Percentiles rank a stretch among this genome's conserved stretches.
Conservation (phyloP, 192 early-diverging fungal species). For the Coemansia javaensis region DNA sequence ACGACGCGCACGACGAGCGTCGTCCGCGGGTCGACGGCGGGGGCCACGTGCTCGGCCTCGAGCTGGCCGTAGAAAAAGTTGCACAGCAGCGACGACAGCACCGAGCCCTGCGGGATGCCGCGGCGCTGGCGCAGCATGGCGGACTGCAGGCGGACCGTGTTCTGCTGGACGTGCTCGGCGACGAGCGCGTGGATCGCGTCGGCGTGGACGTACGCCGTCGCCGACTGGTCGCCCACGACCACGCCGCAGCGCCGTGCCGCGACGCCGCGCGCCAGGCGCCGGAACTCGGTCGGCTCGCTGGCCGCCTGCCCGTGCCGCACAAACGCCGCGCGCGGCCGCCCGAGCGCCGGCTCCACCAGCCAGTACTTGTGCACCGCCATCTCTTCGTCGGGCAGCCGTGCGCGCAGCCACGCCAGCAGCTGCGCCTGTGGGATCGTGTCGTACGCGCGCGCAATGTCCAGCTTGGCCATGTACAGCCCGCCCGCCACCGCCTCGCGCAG, state of each 20-base stretch:
- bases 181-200: conserved; percentile 50
- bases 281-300: conserved; percentile 48
- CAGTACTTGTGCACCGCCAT: conserved; percentile 68
- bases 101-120: conserved; percentile 91
- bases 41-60: conserved; percentile 55
- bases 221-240: conserved; percentile 70
- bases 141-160: conserved; percentile 60
- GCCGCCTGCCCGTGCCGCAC: conserved; percentile 16
- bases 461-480: conserved; percentile 69
- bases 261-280: conserved; percentile 43
- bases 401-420: conserved; percentile 34
- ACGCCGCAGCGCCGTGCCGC: conserved; percentile 52
- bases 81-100: conserved; percentile 83
- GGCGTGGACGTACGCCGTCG: conserved; percentile 52
- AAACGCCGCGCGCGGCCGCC: conserved; percentile 16
- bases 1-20: conserved; percentile 70
- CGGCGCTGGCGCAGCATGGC: conserved; percentile 61
- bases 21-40: conserved; percentile 29
- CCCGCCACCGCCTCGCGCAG: not conserved
- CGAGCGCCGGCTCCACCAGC: conserved; percentile 38
- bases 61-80: conserved; percentile 77
- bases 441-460: conserved; percentile 74
- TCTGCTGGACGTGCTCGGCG: conserved; percentile 60
- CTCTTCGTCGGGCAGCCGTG: conserved; percentile 49
- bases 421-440: conserved; percentile 77